Evolutionary conservation across 768 basidiomycete species (phyloP).

Genomic region (Clathrus columnatus): DNA sequence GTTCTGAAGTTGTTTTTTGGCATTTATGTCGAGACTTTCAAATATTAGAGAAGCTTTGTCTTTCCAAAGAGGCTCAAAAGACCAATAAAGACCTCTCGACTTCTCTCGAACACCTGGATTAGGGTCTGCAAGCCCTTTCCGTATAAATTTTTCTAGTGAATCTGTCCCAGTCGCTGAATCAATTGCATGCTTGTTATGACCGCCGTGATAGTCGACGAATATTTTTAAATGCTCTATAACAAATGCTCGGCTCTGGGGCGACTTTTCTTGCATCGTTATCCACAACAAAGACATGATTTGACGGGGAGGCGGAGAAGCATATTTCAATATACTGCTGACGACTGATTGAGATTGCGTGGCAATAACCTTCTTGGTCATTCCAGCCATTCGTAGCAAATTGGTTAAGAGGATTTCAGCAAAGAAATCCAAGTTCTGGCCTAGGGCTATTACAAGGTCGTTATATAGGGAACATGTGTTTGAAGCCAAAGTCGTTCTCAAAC

Average conservation of each 20-base stretch:
- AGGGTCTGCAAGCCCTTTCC: slow-evolving; percentile 64
- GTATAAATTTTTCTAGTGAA: slow-evolving; percentile 61
- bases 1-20: slow-evolving; percentile 81
- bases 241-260: slow-evolving; percentile 59
- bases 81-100: slow-evolving; percentile 72
- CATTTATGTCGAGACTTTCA: slow-evolving; percentile 54
- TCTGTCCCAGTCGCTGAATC: slow-evolving; percentile 66
- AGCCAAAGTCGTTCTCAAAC: slow-evolving; percentile 86
- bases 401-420: slow-evolving; percentile 69
- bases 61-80: slow-evolving; percentile 67
- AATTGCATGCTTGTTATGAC: slow-evolving; percentile 51
- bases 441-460: slow-evolving; percentile 55
- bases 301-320: slow-evolving; percentile 65
- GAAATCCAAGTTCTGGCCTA: slow-evolving; percentile 66
- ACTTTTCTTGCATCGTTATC: slow-evolving; percentile 71
- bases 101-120: slow-evolving; percentile 73
- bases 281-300: slow-evolving; percentile 60
- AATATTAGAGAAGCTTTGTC: slow-evolving; percentile 57
- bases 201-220: slow-evolving; percentile 67
- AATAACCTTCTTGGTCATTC: slow-evolving; percentile 86
- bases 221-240: slow-evolving; percentile 62
- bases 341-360: slow-evolving; percentile 78
- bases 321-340: slow-evolving; percentile 55
- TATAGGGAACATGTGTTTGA: slow-evolving; percentile 72
- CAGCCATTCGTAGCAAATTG: slow-evolving; percentile 78